Conservation (phyloP, 805 yeast species). For the Dipodascus albidus region DNA sequence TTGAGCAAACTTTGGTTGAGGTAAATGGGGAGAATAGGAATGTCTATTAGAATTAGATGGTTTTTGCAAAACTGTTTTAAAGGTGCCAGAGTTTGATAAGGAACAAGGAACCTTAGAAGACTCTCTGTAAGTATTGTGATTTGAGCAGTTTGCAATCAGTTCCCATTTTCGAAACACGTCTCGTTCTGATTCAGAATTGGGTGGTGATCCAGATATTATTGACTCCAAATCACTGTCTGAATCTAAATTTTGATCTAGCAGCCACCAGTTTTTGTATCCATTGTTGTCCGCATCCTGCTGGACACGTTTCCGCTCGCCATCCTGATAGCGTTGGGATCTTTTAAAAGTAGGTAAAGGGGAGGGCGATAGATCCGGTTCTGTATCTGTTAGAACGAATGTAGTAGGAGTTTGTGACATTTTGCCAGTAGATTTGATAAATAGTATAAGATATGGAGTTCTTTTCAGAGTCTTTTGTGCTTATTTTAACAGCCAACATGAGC, state of each 20-base stretch:
- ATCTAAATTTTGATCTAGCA: neutral
- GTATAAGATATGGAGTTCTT: no score
- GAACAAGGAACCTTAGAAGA: neutral
- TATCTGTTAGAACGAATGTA: neutral
- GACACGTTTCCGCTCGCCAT: neutral
- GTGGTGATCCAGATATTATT: neutral
- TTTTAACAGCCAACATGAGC: no score
- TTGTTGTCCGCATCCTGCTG: neutral
- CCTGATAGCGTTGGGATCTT: neutral
- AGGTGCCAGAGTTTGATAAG: neutral
- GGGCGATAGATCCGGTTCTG: neutral
- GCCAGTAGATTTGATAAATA: no score
- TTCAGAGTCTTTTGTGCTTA: no score
- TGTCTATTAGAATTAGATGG: neutral
- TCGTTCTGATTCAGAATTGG: neutral
- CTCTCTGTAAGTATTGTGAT: neutral
- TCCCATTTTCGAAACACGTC: neutral
- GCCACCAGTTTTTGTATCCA: neutral
- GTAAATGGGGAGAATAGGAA: neutral
- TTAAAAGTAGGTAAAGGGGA: neutral
- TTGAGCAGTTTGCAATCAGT: neutral
- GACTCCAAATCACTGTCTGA: slow-evolving; percentile 1
- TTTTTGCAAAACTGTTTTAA: neutral
- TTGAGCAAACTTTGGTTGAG: neutral
- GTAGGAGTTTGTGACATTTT: neutral